These are phyloP conservation scores for Boletus tomentosulus DNA, from an alignment of 768 basidiomycete genomes.

Conservation along the genomic window DNA sequence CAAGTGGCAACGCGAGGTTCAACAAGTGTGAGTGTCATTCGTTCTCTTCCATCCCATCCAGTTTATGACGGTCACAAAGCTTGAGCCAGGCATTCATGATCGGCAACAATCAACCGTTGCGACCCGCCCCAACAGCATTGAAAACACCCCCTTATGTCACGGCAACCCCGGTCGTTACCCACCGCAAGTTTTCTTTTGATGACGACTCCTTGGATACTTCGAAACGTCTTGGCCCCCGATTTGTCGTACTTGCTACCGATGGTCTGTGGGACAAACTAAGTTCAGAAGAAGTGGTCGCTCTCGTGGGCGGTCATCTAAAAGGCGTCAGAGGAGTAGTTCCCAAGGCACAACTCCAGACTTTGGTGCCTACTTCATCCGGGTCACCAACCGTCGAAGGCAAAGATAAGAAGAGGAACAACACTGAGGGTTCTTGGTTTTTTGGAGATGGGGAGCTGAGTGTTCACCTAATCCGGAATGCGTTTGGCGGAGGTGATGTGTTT, in stretches of 20 bases:
- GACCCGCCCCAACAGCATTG: conserved; percentile 56
- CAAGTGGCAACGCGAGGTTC: conserved; percentile 76
- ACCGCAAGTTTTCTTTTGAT: conserved; percentile 61
- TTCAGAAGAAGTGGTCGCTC: conserved; percentile 82
- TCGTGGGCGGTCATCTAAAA: conserved; percentile 78
- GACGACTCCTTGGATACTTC: conserved; percentile 20
- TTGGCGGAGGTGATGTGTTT: conserved; percentile 72
- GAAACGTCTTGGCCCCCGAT: conserved; percentile 41
- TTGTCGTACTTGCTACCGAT: conserved; percentile 89
- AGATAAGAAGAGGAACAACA: conserved; percentile 35
- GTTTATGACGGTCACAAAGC: conserved; percentile 26
- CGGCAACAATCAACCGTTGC: conserved; percentile 56
- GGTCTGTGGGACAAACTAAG: conserved; percentile 71
- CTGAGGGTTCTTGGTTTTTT: conserved; percentile 67
- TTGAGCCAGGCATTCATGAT: conserved; percentile 64
- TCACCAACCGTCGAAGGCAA: conserved; percentile 61
- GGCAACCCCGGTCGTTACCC: conserved; percentile 76
- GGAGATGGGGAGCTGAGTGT: conserved; percentile 73
- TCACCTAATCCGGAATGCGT: conserved; percentile 88
- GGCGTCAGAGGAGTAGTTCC: conserved; percentile 64
- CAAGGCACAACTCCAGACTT: conserved; percentile 50
- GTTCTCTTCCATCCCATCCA: not conserved
- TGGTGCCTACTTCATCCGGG: conserved; percentile 55
- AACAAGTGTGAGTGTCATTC: conserved; percentile 55
- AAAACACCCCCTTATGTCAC: conserved; percentile 94